Base-by-base conservation (phyloP, 805 yeast species). In the Candida corydali region DNA sequence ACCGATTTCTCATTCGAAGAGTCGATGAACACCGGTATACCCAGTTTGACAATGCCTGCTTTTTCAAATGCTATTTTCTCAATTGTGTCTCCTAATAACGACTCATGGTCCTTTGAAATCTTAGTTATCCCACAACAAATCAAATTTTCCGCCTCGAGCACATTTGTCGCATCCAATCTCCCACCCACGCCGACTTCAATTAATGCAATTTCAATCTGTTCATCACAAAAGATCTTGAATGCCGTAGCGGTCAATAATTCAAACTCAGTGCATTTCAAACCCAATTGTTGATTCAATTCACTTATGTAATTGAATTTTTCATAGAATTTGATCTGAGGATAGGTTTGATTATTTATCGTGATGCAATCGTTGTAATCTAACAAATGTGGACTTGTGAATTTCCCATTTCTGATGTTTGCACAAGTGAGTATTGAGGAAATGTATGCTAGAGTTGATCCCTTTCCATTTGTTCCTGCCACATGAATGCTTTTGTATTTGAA, bases 121-220 rank as follows among this genome's bases (percentile, higher is more conserved):
- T 86, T 86, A 4, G 96, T 79, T 29, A 93, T 82, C 1, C 82
- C 95, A 7, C 88, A 75, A 5, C 70, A 76, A 25, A 82, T 36
- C 20, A 78, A 78, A 12, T 39, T 46, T 5, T 43, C 42, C 0
- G 70, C 52, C 8, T 47, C 50, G 18, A 82, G 55, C 0, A 85
- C 85, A 61, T 91, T 91, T 0, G 98, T 91, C 1, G 97, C 86
- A 59, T 91, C 98, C 9, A 78, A 55, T 28, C 84, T 59, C 0
- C 98, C 98, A 2, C 98, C 98, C 5, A 93, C 63, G 0, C 98
- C 98, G 3, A 88, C 97, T 57, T 91, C 98, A n/a, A 91, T 59
- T 1, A 91, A 77, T 0, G 95, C 96, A 37, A 83, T 61, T 17
- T 82, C 79, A 5, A 88, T 82, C 1, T 70, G 57, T 29, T 68